Percentiles rank a stretch among this genome's conserved stretches.
phyloP scores from a whole-genome alignment of 1,284 basidiomycete genomes.

The Moesziomyces sp. region DNA sequence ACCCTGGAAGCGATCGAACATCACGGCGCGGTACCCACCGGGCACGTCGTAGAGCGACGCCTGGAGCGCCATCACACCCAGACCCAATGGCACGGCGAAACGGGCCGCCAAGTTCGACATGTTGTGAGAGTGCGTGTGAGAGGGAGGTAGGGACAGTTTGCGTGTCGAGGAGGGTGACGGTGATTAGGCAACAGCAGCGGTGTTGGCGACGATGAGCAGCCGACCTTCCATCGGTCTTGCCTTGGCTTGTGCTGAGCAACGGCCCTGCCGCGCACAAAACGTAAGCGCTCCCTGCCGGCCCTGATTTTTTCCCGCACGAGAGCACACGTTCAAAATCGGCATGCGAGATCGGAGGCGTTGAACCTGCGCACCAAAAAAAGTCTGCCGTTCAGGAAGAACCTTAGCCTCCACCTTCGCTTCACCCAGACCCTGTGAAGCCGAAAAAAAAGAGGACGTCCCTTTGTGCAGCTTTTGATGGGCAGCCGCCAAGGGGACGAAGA shows the following conservation, averaged over 20 bases:
- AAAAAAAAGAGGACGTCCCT: neutral
- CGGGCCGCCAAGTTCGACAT: constrained; percentile 51
- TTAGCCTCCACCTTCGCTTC: neutral
- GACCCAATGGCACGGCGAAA: constrained; percentile 65
- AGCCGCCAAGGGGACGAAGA: neutral
- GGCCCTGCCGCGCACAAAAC: constrained; percentile 16
- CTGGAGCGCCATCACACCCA: constrained; percentile 67
- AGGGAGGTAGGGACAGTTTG: neutral
- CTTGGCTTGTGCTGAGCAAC: constrained; percentile 51
- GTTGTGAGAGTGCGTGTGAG: neutral
- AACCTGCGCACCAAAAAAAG: no score
- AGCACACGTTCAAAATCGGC: neutral
- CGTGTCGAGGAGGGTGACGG: neutral
- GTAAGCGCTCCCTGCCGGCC: constrained; percentile 17
- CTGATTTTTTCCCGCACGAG: constrained; percentile 18
- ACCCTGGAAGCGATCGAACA: constrained; percentile 97
- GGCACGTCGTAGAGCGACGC: constrained; percentile 68
- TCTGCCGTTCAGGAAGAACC: neutral
- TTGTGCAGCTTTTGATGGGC: neutral
- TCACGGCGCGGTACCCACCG: constrained; percentile 87
- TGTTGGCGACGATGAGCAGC: neutral
- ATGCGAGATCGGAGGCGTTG: no score
- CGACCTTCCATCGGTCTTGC: neutral
- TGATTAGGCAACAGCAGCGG: neutral
- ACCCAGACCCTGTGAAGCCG: neutral